Evolutionary conservation across 768 basidiomycete species (phyloP).

Genomic region (Hypholoma sublateritium): DNA sequence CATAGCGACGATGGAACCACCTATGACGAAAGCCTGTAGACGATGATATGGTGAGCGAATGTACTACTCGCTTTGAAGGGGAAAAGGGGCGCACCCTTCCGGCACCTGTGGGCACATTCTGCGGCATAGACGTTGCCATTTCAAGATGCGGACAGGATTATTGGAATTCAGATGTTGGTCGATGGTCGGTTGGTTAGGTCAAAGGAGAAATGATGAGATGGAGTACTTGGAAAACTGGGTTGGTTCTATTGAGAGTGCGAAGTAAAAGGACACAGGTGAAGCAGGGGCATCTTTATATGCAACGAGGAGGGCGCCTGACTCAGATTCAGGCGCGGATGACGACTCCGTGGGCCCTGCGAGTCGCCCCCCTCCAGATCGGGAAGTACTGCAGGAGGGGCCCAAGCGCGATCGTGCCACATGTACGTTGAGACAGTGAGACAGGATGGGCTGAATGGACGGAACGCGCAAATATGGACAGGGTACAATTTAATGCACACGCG

Average conservation of each 20-base stretch:
- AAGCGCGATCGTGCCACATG: background rate
- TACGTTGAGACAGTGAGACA: background rate
- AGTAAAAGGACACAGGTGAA: background rate
- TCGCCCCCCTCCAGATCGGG: background rate
- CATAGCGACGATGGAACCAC: conserved; percentile 25
- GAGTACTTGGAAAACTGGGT: background rate
- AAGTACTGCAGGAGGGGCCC: background rate
- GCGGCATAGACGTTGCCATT: too few species aligned
- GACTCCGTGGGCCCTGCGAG: too few species aligned
- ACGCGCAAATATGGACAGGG: too few species aligned
- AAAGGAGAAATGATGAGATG: too few species aligned
- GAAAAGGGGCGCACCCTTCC: conserved; percentile 15
- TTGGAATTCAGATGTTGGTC: too few species aligned
- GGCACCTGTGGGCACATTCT: conserved; percentile 4
- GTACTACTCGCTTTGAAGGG: background rate
- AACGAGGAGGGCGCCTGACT: conserved; percentile 1
- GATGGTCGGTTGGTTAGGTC: too few species aligned
- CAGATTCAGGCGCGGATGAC: conserved; percentile 7
- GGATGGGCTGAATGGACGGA: too few species aligned
- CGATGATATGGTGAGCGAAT: too few species aligned
- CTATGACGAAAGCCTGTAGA: conserved; percentile 27
- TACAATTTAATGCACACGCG: too few species aligned
- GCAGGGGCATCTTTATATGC: background rate
- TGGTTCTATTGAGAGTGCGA: background rate
- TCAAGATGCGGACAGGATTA: too few species aligned